A percentile compares a stretch with the other conserved stretches of the same genome.
Conservation (phyloP, 78 protist genomes). For the Speleostelium caveatum region DNA sequence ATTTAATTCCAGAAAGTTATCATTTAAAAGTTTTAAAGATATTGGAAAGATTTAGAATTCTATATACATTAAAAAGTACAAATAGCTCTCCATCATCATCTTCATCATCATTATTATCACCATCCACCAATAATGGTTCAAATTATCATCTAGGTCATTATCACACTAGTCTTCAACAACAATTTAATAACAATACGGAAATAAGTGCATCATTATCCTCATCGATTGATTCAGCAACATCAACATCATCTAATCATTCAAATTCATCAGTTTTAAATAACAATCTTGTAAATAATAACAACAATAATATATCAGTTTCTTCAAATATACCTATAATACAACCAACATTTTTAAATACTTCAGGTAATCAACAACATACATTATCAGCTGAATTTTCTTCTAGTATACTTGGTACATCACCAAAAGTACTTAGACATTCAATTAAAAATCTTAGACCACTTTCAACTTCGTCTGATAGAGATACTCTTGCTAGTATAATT, state of each 20-base stretch:
- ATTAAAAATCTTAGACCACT: neutral
- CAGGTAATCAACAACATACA: neutral
- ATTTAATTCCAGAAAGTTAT: slow-evolving; percentile 34
- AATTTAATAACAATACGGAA: neutral
- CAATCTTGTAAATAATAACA: no score
- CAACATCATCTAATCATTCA: neutral
- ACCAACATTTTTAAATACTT: neutral
- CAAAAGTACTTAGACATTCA: slow-evolving; percentile 2
- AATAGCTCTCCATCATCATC: neutral
- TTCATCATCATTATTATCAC: neutral
- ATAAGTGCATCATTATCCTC: neutral
- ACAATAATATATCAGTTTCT: neutral
- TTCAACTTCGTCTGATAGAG: neutral
- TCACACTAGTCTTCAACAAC: neutral
- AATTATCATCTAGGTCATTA: neutral
- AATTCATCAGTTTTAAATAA: no score
- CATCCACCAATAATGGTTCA: neutral
- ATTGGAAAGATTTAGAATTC: slow-evolving; percentile 32
- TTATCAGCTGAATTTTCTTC: neutral
- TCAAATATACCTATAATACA: neutral
- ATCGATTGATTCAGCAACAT: neutral
- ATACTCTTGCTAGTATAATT: neutral
- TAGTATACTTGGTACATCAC: neutral
- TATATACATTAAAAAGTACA: slow-evolving; percentile 39
- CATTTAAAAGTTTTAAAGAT: slow-evolving; percentile 41